Conservation (phyloP, 2,329 filamentous ascomycete species). For the Ophiognomonia clavigignenti-juglandacearum region DNA sequence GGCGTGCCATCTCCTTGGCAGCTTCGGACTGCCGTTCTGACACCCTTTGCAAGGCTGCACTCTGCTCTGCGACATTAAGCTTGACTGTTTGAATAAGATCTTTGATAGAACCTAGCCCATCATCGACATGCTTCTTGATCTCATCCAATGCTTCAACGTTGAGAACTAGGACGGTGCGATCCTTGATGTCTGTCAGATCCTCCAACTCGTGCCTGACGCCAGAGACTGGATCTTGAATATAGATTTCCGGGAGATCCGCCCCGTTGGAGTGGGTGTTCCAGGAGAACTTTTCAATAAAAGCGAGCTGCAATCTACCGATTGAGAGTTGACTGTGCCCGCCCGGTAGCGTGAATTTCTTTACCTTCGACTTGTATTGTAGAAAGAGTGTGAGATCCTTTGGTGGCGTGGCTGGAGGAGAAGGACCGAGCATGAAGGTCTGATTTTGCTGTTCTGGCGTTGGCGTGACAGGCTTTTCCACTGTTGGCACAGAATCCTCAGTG, state of each 20-base stretch:
- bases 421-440: constrained; percentile 52
- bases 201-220: constrained; percentile 96
- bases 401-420: constrained; percentile 60
- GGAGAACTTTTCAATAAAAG: constrained; percentile 98
- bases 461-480: constrained; percentile 15
- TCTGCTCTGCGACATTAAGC: constrained; percentile 78
- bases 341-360: constrained; percentile 89
- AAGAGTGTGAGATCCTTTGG: constrained; percentile 91
- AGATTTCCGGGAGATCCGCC: constrained; percentile 89
- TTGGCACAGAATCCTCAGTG: constrained; percentile 17
- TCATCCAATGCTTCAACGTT: constrained; percentile 93
- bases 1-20: constrained; percentile 73
- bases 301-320: constrained; percentile 82
- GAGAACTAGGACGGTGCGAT: constrained; percentile 88
- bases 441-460: constrained; percentile 42
- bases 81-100: constrained; percentile 82
- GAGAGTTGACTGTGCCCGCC: constrained; percentile 82
- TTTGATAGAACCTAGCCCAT: constrained; percentile 76
- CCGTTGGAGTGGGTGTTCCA: constrained; percentile 98
- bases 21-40: constrained; percentile 88
- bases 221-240: constrained; percentile 93
- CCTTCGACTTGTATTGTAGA: constrained; percentile 91
- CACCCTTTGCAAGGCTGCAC: constrained; percentile 75
- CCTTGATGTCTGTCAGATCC: constrained; percentile 88
- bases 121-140: constrained; percentile 93